A percentile compares a stretch with the other conserved stretches of the same genome.
Conservation (phyloP, 2,329 filamentous ascomycete genomes). For the Pseudogymnoascus sp. region DNA sequence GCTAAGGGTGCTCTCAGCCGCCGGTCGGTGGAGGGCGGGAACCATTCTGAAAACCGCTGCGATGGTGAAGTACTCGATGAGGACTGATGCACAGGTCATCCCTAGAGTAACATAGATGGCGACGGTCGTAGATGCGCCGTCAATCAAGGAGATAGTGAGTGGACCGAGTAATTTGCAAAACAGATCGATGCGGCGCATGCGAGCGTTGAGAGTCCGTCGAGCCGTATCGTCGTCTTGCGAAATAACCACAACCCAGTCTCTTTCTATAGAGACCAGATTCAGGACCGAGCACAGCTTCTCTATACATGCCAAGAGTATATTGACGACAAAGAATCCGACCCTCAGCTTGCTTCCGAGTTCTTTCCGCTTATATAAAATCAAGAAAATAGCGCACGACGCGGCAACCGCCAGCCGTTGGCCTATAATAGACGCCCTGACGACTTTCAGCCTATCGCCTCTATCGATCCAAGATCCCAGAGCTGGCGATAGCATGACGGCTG, state of each 20-base stretch:
- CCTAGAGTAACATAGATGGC: constrained; percentile 43
- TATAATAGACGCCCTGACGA: constrained; percentile 32
- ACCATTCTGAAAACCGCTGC: background rate
- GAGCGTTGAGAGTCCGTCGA: constrained; percentile 39
- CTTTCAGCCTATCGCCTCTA: constrained; percentile 39
- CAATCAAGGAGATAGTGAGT: constrained; percentile 42
- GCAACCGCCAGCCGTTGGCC: constrained; percentile 36
- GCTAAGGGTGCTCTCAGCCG: too few relatives aligned
- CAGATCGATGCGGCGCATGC: constrained; percentile 47
- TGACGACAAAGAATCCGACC: constrained; percentile 26
- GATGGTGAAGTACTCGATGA: constrained; percentile 22
- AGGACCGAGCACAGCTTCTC: constrained; percentile 36
- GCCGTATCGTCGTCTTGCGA: constrained; percentile 13
- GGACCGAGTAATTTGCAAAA: constrained; percentile 46
- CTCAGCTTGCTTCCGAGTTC: constrained; percentile 11
- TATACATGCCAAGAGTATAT: constrained; percentile 51
- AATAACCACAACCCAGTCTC: constrained; percentile 35
- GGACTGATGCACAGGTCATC: constrained; percentile 42
- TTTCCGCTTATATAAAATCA: constrained; percentile 24
- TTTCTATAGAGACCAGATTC: constrained; percentile 40
- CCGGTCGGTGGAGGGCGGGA: too few relatives aligned
- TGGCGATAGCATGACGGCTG: constrained; percentile 52
- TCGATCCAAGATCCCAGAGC: constrained; percentile 55
- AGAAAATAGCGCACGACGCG: constrained; percentile 40
- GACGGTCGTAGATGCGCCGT: constrained; percentile 36